These are phyloP conservation scores for Hericium erinaceus DNA, from an alignment of 768 basidiomycete genomes.

Conservation along the genomic window DNA sequence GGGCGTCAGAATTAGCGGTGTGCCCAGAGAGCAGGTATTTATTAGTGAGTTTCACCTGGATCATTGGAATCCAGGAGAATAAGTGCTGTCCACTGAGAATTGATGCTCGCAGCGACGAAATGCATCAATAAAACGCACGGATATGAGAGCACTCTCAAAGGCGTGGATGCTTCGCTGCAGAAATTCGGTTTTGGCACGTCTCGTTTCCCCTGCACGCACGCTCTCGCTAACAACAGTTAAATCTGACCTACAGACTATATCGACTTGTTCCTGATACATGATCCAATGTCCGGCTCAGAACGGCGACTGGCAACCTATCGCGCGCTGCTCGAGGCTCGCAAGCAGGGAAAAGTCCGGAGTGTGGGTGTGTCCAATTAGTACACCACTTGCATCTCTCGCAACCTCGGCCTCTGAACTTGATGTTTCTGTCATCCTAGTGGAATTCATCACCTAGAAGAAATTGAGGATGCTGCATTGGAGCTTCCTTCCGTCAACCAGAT, in stretches of 20 bases:
- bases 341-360: conserved; percentile 54
- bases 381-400: conserved; percentile 14
- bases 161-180: conserved; percentile 4
- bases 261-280: conserved; percentile 67
- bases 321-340: conserved; percentile 52
- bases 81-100: background rate
- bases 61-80: background rate
- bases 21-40: conserved; percentile 32
- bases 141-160: conserved; percentile 3
- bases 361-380: conserved; percentile 84
- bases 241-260: background rate
- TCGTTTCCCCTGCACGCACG: background rate
- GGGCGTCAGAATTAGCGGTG: conserved; percentile 66
- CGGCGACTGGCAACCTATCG: conserved; percentile 61
- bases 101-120: conserved; percentile 4
- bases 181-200: conserved; percentile 1
- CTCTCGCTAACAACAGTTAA: no score
- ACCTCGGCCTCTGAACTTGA: no score
- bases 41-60: background rate
- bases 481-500: conserved; percentile 75
- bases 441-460: conserved; percentile 68
- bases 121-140: conserved; percentile 8
- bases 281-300: conserved; percentile 54
- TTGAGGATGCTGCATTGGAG: conserved; percentile 49
- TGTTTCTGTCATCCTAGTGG: conserved; percentile 30